These are phyloP conservation scores for Candida gigantensis DNA, from an alignment of 1,139 yeast genomes.

Conservation along the genomic window DNA sequence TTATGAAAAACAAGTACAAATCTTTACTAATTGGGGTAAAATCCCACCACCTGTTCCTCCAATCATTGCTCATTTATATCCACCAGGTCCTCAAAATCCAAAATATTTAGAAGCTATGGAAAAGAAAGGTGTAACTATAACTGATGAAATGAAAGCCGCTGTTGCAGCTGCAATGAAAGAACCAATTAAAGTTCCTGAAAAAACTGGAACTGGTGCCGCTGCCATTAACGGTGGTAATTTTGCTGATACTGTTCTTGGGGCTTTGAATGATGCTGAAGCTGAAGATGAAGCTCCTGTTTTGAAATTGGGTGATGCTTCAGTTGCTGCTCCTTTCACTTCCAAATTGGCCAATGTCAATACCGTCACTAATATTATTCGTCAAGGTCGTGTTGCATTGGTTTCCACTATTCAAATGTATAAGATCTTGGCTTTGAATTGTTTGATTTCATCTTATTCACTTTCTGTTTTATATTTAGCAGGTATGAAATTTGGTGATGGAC, in stretches of 20 bases:
- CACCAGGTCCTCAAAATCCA: constrained; percentile 94
- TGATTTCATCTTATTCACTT: constrained; percentile 93
- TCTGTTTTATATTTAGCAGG: constrained; percentile 96
- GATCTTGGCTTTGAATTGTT: constrained; percentile 92
- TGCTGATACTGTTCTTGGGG: constrained; percentile 73
- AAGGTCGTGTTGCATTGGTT: constrained; percentile 97
- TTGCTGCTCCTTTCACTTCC: constrained; percentile 98
- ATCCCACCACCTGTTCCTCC: constrained; percentile 87
- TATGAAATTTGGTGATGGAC: constrained; percentile 97
- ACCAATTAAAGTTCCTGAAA: constrained; percentile 14
- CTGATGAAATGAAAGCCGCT: constrained; percentile 63
- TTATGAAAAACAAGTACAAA: constrained; percentile 80
- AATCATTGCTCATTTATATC: constrained; percentile 88
- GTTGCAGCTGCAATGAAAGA: constrained; percentile 53
- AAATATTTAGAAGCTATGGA: constrained; percentile 84
- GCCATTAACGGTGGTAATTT: constrained; percentile 43
- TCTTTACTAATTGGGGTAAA: constrained; percentile 80
- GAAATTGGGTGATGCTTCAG: constrained; percentile 97
- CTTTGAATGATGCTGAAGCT: constrained; percentile 68
- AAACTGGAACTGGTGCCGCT: constrained; percentile 23
- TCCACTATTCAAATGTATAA: constrained; percentile 99
- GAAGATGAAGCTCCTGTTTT: constrained; percentile 89
- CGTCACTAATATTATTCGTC: constrained; percentile 91
- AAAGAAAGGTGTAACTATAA: constrained; percentile 73
- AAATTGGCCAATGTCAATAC: constrained; percentile 90